A percentile compares a stretch with the other conserved stretches of the same genome.
Evolutionary conservation across 495 filamentous ascomycete genomes (phyloP).

Genomic region (Amniculicola lignicola): DNA sequence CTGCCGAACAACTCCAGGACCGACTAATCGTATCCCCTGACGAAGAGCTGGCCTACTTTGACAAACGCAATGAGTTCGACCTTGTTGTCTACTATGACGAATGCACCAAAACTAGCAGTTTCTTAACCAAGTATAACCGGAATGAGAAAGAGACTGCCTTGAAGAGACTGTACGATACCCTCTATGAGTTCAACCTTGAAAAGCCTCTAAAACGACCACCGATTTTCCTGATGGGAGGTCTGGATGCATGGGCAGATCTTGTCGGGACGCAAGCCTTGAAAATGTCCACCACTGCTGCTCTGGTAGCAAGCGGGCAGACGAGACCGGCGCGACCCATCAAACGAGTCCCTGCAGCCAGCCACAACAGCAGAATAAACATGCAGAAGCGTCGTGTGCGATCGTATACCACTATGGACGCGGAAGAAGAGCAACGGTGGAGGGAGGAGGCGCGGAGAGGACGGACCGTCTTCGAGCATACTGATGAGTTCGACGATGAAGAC

Average conservation of each 20-base stretch:
- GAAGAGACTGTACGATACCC: slow-evolving; percentile 68
- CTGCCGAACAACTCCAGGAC: slow-evolving; percentile 79
- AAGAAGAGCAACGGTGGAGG: slow-evolving; percentile 60
- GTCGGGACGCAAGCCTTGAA: slow-evolving; percentile 67
- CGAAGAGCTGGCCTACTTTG: slow-evolving; percentile 68
- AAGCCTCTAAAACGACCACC: slow-evolving; percentile 67
- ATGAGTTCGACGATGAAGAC: slow-evolving; percentile 44
- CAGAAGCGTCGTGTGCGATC: slow-evolving; percentile 56
- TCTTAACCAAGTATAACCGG: slow-evolving; percentile 47
- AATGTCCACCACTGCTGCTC: slow-evolving; percentile 54
- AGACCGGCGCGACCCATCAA: slow-evolving; percentile 51
- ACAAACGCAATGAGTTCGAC: slow-evolving; percentile 74
- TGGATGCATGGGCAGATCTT: slow-evolving; percentile 80
- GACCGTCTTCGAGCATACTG: slow-evolving; percentile 49
- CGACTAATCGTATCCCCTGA: slow-evolving; percentile 76
- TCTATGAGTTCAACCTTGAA: slow-evolving; percentile 79
- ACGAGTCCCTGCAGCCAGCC: slow-evolving; percentile 53
- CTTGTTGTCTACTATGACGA: slow-evolving; percentile 90
- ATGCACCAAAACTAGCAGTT: slow-evolving; percentile 54
- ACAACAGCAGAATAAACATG: slow-evolving; percentile 52
- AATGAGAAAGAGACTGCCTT: slow-evolving; percentile 57
- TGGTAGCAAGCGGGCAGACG: slow-evolving; percentile 48
- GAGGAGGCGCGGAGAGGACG: slow-evolving; percentile 55
- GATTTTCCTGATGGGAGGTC: slow-evolving; percentile 73
- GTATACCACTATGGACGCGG: slow-evolving; percentile 57